Base-by-base conservation (phyloP, 1,284 basidiomycete species). In the Leccinum fallax region DNA sequence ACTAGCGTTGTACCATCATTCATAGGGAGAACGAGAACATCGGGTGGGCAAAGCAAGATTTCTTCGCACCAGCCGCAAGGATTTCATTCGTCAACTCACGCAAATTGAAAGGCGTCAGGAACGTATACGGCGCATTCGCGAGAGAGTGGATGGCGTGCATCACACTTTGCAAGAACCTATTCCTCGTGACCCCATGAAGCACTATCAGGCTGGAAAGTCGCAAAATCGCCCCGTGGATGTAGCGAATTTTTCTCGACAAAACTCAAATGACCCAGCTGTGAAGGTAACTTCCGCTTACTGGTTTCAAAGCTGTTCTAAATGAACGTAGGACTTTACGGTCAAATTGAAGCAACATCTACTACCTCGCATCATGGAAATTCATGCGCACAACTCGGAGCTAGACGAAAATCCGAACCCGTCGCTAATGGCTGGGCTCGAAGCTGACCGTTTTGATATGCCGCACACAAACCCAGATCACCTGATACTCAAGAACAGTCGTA, bases 11-110 rank as follows among this genome's bases (percentile, higher is more conserved):
- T 53, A 32, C 10, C 52, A 30, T 30, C 16, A 60, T 57, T 61
- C 65, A 58, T 15, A 65, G 60, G 62, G 63, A 52, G 58, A 63
- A 59, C 46, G 55, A 11, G 63, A 59, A 36, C 63, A 64, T 53
- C 13, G 52, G 1, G 16, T 53, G 16, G 16, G 38, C 13, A 63
- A 63, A 28, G 38, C 32, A 19, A 52, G 60, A n/a, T 63, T 43
- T 19, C 40, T 52, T 6, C 11, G 38, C 1, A 63, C 60, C n/a
- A 63, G 55, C 26, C 38, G 43, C 10, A 34, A 57, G 16, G 40
- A 54, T 10, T 53, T 52, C 8, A 19, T 55, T 26, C 9, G 5
- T 7, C 61, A 63, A 28, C 55, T 63, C 6, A 36, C 55, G 5
- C 34, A 34, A 10, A 57, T 58, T 53, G 62, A 62, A 10, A 26